Evolutionary conservation across 2,329 filamentous ascomycete genomes (phyloP), one percentile per base, ranked within the genome.

Genomic region (Pseudogymnoascus sp.): DNA sequence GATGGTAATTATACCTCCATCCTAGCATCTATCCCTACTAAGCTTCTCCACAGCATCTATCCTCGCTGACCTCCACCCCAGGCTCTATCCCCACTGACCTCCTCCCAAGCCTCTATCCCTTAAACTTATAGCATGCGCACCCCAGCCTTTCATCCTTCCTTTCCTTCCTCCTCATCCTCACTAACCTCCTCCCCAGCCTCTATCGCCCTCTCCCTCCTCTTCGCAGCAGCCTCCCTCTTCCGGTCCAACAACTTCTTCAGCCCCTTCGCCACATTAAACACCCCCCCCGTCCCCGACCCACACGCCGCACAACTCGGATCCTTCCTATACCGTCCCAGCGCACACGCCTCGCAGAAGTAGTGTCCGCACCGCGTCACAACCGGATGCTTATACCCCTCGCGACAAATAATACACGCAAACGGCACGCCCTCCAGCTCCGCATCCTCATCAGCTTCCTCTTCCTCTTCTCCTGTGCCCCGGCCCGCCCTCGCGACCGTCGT

Each of bases 301-400:
- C 95, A 98, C 3, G 89, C 90, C 1, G 90, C 91, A 75, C 95
- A 98, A 2, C 85, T 86, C 3, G 93, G 93, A 70, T 93, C 91
- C 73, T 91, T 95, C 67, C 90, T 83, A 74, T 97, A 98, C 68
- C 93, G 79, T 73, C 90, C 86, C 70, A 98, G 79, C 25, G 95
- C 95, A 75, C 95, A 99, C 1, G 83, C 81, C 75, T 97, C 90
- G 74, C 95, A 99, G 73, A 98, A 98, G 75, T 98, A 98, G 75
- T 99, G 95, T 0, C 92, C 90, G 69, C 95, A 99, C 68, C 92
- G 89, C 11, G 95, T 98, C 23, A 93, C 79, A 11, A 98, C 84
- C 0, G 95, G 93, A 64, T 85, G 80, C 63, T 71, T 72, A 57
- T 60, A 81, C 77, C n/a, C 78, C 61, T 74, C 69, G 66, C 65